These are phyloP conservation scores for Triglochin maritima DNA, from an alignment of 106 monocot genomes.

Conservation along the genomic window DNA sequence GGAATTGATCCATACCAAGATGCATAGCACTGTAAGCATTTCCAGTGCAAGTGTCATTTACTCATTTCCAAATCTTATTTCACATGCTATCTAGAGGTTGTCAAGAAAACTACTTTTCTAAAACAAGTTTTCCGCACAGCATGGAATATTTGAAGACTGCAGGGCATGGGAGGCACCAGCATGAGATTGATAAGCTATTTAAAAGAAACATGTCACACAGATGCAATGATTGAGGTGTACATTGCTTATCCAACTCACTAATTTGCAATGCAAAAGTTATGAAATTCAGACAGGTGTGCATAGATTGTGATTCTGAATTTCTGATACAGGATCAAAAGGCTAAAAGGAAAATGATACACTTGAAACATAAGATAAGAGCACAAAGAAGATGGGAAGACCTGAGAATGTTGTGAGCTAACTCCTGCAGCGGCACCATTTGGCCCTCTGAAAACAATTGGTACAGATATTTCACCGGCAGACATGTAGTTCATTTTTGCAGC, in stretches of 20 bases:
- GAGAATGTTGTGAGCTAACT: conserved; percentile 97
- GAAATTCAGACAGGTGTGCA: too few relatives aligned
- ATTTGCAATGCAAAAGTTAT: too few relatives aligned
- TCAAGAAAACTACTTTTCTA: too few relatives aligned
- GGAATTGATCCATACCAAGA: conserved; percentile 87
- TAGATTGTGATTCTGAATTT: too few relatives aligned
- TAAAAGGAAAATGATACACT: too few relatives aligned
- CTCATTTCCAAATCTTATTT: background rate
- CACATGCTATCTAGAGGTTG: background rate
- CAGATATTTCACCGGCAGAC: conserved; percentile 84
- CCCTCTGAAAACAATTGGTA: conserved; percentile 96
- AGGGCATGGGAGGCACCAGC: too few relatives aligned
- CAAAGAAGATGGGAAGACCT: conserved; percentile 24
- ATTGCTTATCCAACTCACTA: too few relatives aligned
- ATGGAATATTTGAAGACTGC: too few relatives aligned
- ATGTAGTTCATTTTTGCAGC: conserved; percentile 99
- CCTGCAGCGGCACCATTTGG: conserved; percentile 99
- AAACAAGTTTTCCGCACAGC: too few relatives aligned
- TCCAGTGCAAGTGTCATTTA: background rate
- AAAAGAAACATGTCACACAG: background rate
- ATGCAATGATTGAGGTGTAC: background rate
- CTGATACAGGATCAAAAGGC: too few relatives aligned
- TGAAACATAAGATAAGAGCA: too few relatives aligned
- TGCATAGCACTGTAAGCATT: conserved; percentile 70
- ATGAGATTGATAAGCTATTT: too few relatives aligned